phyloP scores from a whole-genome alignment of 2,329 filamentous ascomycete species.

The Phaeophleospora eucalypticola region DNA sequence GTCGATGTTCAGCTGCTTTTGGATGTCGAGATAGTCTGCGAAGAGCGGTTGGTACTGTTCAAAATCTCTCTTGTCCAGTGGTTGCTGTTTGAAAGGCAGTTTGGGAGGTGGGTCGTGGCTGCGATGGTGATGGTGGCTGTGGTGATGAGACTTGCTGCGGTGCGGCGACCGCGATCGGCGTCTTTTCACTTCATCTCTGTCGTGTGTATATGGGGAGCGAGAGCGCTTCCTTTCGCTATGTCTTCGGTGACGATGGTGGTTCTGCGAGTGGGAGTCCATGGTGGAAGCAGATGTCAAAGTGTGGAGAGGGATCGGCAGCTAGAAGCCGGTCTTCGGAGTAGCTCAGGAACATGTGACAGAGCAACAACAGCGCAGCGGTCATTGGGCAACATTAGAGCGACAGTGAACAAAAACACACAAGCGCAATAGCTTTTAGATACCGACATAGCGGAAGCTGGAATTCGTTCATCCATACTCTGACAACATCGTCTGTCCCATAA shows the following conservation, averaged over 20 bases:
- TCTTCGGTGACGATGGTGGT: neutral
- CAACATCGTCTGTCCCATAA: constrained; percentile 4
- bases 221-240: constrained; percentile 15
- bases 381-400: neutral
- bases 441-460: neutral
- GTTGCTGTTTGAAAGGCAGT: constrained; percentile 35
- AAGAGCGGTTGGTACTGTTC: constrained; percentile 66
- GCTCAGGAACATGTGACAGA: neutral
- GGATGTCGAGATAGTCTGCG: constrained; percentile 79
- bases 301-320: neutral
- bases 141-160: constrained; percentile 13
- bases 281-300: neutral
- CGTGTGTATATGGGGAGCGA: constrained; percentile 17
- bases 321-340: neutral
- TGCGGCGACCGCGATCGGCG: constrained; percentile 27
- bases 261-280: neutral
- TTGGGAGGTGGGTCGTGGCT: constrained; percentile 6
- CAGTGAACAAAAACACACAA: neutral
- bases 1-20: constrained; percentile 70
- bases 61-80: constrained; percentile 67
- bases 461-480: constrained; percentile 1
- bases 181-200: constrained; percentile 17
- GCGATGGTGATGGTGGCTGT: constrained; percentile 7
- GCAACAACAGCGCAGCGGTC: neutral
- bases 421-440: neutral